A percentile compares a stretch with the other conserved stretches of the same genome.
Evolutionary conservation across 2,329 filamentous ascomycete genomes (phyloP).

Genomic region (Lasiodiplodia hormozganensis): DNA sequence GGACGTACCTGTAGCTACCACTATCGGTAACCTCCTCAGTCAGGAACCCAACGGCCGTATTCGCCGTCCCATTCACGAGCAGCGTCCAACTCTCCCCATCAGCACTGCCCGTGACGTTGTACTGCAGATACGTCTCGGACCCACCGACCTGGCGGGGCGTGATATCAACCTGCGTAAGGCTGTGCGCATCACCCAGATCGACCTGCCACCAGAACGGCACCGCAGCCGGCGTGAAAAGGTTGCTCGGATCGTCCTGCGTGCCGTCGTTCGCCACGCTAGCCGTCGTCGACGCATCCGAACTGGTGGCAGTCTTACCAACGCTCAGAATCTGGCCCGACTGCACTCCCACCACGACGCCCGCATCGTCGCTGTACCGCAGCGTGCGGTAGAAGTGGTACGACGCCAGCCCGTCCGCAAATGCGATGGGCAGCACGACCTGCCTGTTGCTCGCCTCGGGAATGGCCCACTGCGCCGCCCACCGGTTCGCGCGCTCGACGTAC

Average conservation of each 20-base stretch:
- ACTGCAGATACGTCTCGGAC: conserved; percentile 34
- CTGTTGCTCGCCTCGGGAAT: conserved; percentile 31
- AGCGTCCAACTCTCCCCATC: conserved; percentile 19
- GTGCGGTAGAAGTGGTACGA: conserved; percentile 33
- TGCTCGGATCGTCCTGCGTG: conserved; percentile 3
- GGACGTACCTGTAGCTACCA: not conserved
- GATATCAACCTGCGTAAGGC: conserved; percentile 31
- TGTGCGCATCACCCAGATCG: conserved; percentile 30
- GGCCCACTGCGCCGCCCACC: conserved; percentile 33
- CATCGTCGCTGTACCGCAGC: conserved; percentile 32
- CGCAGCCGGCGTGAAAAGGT: conserved; percentile 30
- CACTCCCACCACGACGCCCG: conserved; percentile 32
- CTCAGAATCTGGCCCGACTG: conserved; percentile 34
- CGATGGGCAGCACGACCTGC: conserved; percentile 33
- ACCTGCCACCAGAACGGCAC: conserved; percentile 35
- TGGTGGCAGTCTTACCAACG: conserved; percentile 30
- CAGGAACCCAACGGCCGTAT: conserved; percentile 18
- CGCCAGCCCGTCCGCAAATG: conserved; percentile 28
- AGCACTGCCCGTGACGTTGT: conserved; percentile 32
- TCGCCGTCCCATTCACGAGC: not conserved
- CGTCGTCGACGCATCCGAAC: conserved; percentile 23
- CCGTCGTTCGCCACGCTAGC: not conserved
- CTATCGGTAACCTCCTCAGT: not conserved
- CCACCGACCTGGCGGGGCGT: conserved; percentile 32
- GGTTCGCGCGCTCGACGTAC: conserved; percentile 31